Evolutionary conservation across 257 asterid genomes (phyloP), one percentile per base, ranked within the genome.

Genomic region (Solanum clarkiae): DNA sequence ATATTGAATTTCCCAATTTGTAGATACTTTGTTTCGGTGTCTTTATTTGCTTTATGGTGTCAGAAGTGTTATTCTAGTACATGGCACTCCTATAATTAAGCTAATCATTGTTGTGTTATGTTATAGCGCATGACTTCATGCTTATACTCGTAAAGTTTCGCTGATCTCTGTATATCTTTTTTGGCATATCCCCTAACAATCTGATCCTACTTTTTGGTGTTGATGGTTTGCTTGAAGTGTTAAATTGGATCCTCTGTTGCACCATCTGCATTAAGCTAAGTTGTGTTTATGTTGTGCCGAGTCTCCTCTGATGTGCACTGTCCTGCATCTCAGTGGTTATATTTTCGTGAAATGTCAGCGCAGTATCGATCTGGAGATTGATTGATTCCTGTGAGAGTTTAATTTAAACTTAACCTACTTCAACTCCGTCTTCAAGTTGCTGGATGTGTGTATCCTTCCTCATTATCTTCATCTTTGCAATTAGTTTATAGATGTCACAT

Each of bases 51-150:
- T 60, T 51, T 79, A 47, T 68, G 63, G 71, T 29, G 24, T 80
- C 4, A 14, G 26, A 40, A 7, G 18, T 54, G 40, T 62, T 79
- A 3, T 62, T 26, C 63, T 68, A 11, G 81, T 81, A 51, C 44
- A 57, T 57, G 68, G 75, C 32, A 55, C 51, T 24, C 45, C 54
- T n/a, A 20, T 80, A 71, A 70, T 53, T 86, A 83, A 84, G 88
- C 93, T 92, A 90, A 90, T 88, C 11, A 54, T 54, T 54, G 84
- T 81, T 89, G 85, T 84, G 56, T 83, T 88, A 69, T 88, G 87
- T 90, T 84, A 87, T 94, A 89, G 95, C 88, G 86, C 84, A 82
- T 86, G 92, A 87, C 92, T 80, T 88, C 85, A 91, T 88, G 85
- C 84, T 90, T 91, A 90, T 92, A 79, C 93, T 91, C 75, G 87